phyloP scores from a whole-genome alignment of 140 eudicot genomes.

The Bidens hawaiensis region DNA sequence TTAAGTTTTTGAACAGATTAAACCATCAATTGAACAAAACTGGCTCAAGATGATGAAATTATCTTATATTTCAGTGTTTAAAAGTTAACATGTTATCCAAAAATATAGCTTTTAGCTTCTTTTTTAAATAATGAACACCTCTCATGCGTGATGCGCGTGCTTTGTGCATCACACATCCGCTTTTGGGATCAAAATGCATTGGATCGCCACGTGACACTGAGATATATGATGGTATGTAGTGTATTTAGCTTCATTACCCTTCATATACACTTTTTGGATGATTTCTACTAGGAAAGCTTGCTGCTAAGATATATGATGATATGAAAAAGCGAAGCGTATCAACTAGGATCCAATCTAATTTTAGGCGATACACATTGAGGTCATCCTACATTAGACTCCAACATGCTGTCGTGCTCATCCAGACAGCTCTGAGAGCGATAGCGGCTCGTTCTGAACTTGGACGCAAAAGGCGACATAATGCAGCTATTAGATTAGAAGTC shows the following conservation, averaged over 20 bases:
- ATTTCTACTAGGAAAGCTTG: constrained; percentile 49
- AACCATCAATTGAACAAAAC: no score
- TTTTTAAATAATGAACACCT: no score
- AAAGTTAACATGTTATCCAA: no score
- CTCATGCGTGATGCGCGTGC: no score
- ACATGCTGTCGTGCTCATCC: constrained; percentile 53
- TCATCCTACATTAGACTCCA: constrained; percentile 38
- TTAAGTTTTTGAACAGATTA: no score
- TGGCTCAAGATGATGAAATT: no score
- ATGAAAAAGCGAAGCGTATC: constrained; percentile 49
- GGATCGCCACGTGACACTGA: no score
- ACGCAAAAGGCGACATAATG: constrained; percentile 45
- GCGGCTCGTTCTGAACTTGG: constrained; percentile 59
- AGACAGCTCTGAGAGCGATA: constrained; percentile 67
- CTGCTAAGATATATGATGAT: constrained; percentile 45
- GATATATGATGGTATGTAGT: no score
- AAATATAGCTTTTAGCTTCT: no score
- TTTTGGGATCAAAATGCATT: no score
- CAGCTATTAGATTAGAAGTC: constrained; percentile 76
- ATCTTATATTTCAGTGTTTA: no score
- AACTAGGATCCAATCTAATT: constrained; percentile 53
- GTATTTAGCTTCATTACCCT: background rate
- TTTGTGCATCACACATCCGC: no score
- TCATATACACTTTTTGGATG: constrained; percentile 7
- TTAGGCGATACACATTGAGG: constrained; percentile 52